These are phyloP conservation scores for Ophiostoma populinum DNA, from an alignment of 2,329 filamentous ascomycete species.

Conservation along the genomic window DNA sequence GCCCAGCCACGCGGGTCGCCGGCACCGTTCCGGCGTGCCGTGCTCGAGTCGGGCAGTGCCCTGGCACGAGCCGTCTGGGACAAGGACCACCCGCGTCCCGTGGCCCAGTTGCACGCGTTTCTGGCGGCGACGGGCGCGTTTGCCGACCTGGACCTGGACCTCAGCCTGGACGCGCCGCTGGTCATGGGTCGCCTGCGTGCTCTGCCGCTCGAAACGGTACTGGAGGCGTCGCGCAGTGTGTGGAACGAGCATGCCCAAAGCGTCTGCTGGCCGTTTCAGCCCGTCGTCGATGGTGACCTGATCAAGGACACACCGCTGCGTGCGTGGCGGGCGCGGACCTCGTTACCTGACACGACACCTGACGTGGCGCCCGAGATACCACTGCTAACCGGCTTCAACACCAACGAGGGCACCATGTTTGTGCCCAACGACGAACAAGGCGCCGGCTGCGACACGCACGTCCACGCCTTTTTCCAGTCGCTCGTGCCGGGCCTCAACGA, in stretches of 20 bases:
- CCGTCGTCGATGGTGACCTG: slow-evolving; percentile 42
- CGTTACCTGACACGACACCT: too few species aligned
- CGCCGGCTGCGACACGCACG: slow-evolving; percentile 30
- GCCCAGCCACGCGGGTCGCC: slow-evolving; percentile 22
- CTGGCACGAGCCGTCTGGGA: slow-evolving; percentile 35
- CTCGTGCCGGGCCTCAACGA: slow-evolving; percentile 40
- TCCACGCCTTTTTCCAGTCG: slow-evolving; percentile 40
- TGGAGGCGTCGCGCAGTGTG: slow-evolving; percentile 24
- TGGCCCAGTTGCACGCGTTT: slow-evolving; percentile 37
- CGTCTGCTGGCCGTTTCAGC: slow-evolving; percentile 49
- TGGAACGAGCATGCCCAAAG: slow-evolving; percentile 25
- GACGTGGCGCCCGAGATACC: too few species aligned
- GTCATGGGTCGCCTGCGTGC: slow-evolving; percentile 34
- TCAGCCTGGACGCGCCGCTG: slow-evolving; percentile 7
- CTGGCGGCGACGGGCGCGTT: slow-evolving; percentile 29
- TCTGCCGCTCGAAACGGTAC: slow-evolving; percentile 22
- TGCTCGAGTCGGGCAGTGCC: slow-evolving; percentile 40
- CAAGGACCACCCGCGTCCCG: slow-evolving; percentile 37
- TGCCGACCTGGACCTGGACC: background rate
- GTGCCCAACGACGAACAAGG: slow-evolving; percentile 25
- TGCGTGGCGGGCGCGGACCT: too few species aligned
- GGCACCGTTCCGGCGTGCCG: slow-evolving; percentile 33
- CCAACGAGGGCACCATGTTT: slow-evolving; percentile 51
- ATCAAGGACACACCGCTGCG: slow-evolving; percentile 40
- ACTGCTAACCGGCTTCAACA: slow-evolving; percentile 53